phyloP scores from a whole-genome alignment of 306 rosid species.

The Echinosophora koreensis region DNA sequence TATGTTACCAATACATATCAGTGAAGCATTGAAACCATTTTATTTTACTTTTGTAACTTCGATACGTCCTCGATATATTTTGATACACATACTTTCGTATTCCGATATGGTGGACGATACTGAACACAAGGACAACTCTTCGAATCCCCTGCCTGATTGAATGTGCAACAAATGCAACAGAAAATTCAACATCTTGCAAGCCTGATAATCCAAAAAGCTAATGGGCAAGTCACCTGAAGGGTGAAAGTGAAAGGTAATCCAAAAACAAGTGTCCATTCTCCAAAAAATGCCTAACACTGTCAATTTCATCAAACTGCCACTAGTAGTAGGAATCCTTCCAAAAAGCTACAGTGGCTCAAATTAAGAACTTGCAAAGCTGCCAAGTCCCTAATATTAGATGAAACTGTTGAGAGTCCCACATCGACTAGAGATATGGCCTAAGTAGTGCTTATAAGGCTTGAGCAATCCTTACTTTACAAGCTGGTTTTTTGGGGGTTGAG shows the following conservation, averaged over 20 bases:
- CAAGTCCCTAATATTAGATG: conserved; percentile 56
- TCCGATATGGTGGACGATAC: not conserved
- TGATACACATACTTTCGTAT: too few species aligned
- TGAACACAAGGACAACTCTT: not conserved
- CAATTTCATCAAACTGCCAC: conserved; percentile 74
- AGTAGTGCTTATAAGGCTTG: too few species aligned
- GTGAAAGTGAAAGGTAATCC: conserved; percentile 51
- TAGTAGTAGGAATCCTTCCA: conserved; percentile 60
- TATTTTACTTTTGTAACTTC: too few species aligned
- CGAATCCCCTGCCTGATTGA: not conserved
- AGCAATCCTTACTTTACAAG: too few species aligned
- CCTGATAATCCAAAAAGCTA: conserved; percentile 78
- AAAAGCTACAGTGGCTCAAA: conserved; percentile 76
- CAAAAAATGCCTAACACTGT: conserved; percentile 54
- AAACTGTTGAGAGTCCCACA: conserved; percentile 13
- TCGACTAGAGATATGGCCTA: too few species aligned
- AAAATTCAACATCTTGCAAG: conserved; percentile 62
- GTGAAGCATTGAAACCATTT: too few species aligned
- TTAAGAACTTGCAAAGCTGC: conserved; percentile 66
- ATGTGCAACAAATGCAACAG: not conserved
- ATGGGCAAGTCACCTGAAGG: conserved; percentile 71
- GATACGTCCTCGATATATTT: too few species aligned
- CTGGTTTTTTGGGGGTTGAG: too few species aligned
- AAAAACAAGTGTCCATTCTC: too few species aligned
- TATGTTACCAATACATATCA: not conserved